Percentiles rank a stretch among this genome's conserved stretches.
Evolutionary conservation across 2,329 filamentous ascomycete species (phyloP).

Genomic region (Shiraia bambusicola): DNA sequence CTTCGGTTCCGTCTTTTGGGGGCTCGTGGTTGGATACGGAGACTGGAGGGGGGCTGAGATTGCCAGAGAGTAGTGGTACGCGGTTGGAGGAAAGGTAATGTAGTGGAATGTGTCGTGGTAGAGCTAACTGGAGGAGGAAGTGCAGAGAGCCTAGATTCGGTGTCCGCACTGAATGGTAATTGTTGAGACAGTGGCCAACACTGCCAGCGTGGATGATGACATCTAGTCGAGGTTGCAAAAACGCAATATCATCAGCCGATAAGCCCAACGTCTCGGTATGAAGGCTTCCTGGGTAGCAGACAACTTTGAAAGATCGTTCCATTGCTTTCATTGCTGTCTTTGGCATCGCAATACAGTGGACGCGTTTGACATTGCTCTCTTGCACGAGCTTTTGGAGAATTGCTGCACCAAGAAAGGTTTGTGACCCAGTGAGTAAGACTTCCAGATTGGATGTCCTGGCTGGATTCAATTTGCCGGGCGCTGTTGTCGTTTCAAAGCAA

Average conservation of each 20-base stretch:
- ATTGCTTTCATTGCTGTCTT: no score
- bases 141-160: constrained; percentile 8
- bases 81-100: neutral
- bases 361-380: no score
- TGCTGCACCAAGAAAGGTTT: no score
- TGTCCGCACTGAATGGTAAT: constrained; percentile 2
- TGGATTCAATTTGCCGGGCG: no score
- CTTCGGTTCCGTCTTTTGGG: constrained; percentile 31
- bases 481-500: no score
- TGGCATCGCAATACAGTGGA: no score
- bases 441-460: no score
- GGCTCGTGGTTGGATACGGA: constrained; percentile 14
- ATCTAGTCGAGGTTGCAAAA: constrained; percentile 1
- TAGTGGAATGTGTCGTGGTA: neutral
- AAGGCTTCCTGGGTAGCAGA: constrained; percentile 1
- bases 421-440: no score
- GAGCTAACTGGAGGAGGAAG: constrained; percentile 1
- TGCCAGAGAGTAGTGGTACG: neutral
- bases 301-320: no score
- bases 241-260: neutral
- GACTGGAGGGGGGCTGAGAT: neutral
- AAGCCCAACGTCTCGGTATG: neutral
- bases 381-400: no score
- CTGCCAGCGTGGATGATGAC: constrained; percentile 16
- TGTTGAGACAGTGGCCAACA: constrained; percentile 6